These are phyloP conservation scores for Ammopiptanthus mongolicus DNA, from an alignment of 306 rosid species.

Conservation along the genomic window DNA sequence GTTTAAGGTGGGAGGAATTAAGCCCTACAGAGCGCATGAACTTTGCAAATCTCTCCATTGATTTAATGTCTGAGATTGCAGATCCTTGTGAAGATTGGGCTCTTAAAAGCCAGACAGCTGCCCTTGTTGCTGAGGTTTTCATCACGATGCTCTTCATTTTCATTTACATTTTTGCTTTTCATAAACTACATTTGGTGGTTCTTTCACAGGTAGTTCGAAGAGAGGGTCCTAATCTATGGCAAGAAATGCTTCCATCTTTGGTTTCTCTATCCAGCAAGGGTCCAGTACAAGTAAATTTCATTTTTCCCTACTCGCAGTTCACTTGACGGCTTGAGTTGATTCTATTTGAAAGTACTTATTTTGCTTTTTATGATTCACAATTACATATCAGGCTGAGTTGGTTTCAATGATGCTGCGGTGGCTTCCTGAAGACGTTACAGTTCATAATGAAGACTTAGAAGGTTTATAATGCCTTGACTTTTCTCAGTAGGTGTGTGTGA, in stretches of 20 bases:
- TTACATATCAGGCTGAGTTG: constrained; percentile 78
- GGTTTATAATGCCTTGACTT: constrained; percentile 43
- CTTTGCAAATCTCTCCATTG: constrained; percentile 68
- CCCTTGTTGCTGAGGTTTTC: constrained; percentile 92
- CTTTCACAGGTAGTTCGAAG: constrained; percentile 78
- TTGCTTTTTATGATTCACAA: background rate
- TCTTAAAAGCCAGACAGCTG: constrained; percentile 95
- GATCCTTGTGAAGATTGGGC: constrained; percentile 91
- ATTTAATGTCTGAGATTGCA: constrained; percentile 82
- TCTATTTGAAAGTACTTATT: constrained; percentile 10
- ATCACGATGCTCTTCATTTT: constrained; percentile 6
- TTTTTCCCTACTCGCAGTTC: constrained; percentile 5
- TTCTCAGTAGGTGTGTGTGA: background rate
- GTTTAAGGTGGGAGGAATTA: constrained; percentile 91
- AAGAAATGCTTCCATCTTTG: constrained; percentile 67
- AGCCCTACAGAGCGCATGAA: constrained; percentile 56
- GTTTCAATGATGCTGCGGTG: constrained; percentile 95
- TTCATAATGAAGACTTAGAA: constrained; percentile 97
- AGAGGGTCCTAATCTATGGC: constrained; percentile 77
- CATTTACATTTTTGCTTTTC: constrained; percentile 4
- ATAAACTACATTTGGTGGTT: constrained; percentile 14
- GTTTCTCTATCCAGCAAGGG: constrained; percentile 78
- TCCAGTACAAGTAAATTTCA: constrained; percentile 69
- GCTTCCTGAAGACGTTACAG: constrained; percentile 98
- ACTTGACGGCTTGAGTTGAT: background rate